Percentiles rank a stretch among this genome's conserved stretches.
These are phyloP conservation scores for Gossypium raimondii DNA, from an alignment of 345 rosid genomes.

Conservation along the genomic window DNA sequence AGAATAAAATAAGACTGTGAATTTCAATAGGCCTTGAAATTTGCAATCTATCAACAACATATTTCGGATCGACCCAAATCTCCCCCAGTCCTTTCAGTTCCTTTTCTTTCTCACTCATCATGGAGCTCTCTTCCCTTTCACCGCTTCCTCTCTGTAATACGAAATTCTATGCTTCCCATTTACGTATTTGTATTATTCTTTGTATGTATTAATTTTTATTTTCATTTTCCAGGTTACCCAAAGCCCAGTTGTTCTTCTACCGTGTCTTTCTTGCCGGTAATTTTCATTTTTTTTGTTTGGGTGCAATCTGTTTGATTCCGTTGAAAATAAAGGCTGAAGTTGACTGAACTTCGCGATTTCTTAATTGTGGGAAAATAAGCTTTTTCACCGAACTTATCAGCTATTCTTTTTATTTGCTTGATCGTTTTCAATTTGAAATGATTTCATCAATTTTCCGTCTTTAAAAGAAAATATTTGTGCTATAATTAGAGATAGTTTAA, in stretches of 20 bases:
- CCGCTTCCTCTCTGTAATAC: constrained; percentile 31
- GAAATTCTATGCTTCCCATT: neutral
- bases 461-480: neutral
- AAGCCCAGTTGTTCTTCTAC: constrained; percentile 26
- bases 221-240: constrained; percentile 27
- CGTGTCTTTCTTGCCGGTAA: constrained; percentile 41
- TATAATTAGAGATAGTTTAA: neutral
- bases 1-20: neutral
- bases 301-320: neutral
- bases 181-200: neutral
- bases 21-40: neutral
- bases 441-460: neutral
- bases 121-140: constrained; percentile 49
- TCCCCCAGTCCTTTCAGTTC: constrained; percentile 17
- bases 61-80: neutral
- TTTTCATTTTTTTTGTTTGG: neutral
- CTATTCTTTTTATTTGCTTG: neutral
- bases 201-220: neutral
- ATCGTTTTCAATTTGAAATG: neutral
- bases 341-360: neutral
- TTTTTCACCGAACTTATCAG: neutral
- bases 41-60: neutral
- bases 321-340: constrained; percentile 13
- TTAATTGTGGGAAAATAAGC: neutral
- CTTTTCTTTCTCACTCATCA: constrained; percentile 6